Conservation (phyloP, 2,329 filamentous ascomycete species). For the Rachicladosporium sp. region DNA sequence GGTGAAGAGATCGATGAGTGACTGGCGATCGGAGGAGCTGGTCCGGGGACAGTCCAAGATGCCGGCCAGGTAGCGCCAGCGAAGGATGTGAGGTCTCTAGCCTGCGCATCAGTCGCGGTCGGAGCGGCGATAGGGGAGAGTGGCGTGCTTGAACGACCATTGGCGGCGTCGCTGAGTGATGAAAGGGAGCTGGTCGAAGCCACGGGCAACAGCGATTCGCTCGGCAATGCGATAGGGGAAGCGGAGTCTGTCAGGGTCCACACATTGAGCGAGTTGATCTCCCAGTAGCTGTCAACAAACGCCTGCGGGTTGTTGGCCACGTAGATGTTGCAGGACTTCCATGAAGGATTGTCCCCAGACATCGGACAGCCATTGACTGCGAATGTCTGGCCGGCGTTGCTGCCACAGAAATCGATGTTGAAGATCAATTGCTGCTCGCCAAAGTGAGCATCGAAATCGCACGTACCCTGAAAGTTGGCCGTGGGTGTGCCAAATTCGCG, state of each 20-base stretch:
- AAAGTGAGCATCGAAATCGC: conserved; percentile 24
- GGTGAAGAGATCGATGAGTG: too few relatives aligned
- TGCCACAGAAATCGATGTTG: conserved; percentile 27
- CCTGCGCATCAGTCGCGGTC: not conserved
- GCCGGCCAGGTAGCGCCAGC: conserved; percentile 4
- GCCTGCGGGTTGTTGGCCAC: conserved; percentile 19
- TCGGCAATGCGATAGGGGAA: too few relatives aligned
- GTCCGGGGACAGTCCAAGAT: conserved; percentile 1
- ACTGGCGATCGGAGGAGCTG: too few relatives aligned
- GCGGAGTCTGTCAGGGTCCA: conserved; percentile 10
- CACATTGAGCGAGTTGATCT: conserved; percentile 27
- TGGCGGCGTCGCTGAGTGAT: too few relatives aligned
- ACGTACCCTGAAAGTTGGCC: conserved; percentile 38
- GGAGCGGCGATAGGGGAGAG: not conserved
- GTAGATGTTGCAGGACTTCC: conserved; percentile 19
- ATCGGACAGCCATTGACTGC: conserved; percentile 15
- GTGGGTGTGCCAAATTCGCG: conserved; percentile 46
- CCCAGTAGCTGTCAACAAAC: conserved; percentile 28
- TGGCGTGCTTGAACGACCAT: too few relatives aligned
- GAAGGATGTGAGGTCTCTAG: not conserved
- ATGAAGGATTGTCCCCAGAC: conserved; percentile 9
- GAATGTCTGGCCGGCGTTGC: conserved; percentile 21
- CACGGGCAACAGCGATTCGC: too few relatives aligned
- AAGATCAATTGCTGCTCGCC: conserved; percentile 25
- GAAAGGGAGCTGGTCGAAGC: too few relatives aligned